phyloP scores from a whole-genome alignment of 2,329 filamentous ascomycete species.

The Chrysoporthe deuterocubensis region DNA sequence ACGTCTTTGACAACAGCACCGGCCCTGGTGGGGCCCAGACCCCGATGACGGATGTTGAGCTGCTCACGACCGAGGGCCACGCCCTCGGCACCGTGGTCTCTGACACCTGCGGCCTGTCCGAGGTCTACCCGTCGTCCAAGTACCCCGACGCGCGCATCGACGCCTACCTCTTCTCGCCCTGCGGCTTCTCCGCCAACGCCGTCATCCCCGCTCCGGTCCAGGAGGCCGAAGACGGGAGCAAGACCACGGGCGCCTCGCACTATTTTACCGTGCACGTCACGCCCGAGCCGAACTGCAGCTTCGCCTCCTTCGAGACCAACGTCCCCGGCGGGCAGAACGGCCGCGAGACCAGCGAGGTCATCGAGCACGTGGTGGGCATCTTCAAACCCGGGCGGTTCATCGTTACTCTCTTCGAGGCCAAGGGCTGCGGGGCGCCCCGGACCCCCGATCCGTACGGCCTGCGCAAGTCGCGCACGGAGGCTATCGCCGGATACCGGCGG shows the following conservation, averaged over 20 bases:
- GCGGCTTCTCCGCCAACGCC: conserved; percentile 96
- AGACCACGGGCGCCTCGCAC: conserved; percentile 58
- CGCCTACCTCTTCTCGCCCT: conserved; percentile 94
- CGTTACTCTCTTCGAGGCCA: conserved; percentile 94
- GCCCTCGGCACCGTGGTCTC: conserved; percentile 91
- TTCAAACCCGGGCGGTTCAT: conserved; percentile 98
- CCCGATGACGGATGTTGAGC: conserved; percentile 68
- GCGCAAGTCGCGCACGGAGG: conserved; percentile 67
- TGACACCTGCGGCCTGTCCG: conserved; percentile 83
- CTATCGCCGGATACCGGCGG: conserved; percentile 82
- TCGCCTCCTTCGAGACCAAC: conserved; percentile 98
- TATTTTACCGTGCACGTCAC: conserved; percentile 99
- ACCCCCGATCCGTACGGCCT: conserved; percentile 36
- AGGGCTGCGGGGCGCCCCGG: conserved; percentile 56
- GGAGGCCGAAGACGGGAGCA: conserved; percentile 46
- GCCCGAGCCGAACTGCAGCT: conserved; percentile 94
- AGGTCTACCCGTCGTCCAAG: conserved; percentile 82
- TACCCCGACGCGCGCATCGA: conserved; percentile 95
- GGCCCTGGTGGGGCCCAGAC: conserved; percentile 57
- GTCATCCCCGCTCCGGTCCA: conserved; percentile 79
- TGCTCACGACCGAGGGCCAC: conserved; percentile 90
- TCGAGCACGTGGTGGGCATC: conserved; percentile 92
- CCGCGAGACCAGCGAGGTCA: conserved; percentile 85
- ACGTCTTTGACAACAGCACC: conserved; percentile 76
- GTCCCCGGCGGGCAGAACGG: conserved; percentile 88